Evolutionary conservation across 306 rosid species (phyloP).

Genomic region (Cercis canadensis): DNA sequence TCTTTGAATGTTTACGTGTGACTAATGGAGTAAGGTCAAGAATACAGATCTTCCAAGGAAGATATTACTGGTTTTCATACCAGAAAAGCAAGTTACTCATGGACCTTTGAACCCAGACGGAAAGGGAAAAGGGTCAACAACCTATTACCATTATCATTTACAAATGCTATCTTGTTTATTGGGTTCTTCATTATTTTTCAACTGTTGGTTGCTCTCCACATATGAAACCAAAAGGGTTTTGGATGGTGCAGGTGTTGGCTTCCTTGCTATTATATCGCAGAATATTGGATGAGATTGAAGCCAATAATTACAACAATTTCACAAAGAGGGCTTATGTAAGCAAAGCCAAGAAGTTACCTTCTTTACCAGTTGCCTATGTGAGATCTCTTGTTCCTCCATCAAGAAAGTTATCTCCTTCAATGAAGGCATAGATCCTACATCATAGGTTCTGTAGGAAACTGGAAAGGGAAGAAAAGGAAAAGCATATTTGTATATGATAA

Average conservation of each 20-base stretch:
- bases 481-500: no score
- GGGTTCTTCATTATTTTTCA: background rate
- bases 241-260: slow-evolving; percentile 70
- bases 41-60: slow-evolving; percentile 4
- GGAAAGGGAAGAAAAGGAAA: no score
- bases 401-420: slow-evolving; percentile 39
- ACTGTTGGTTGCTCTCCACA: background rate
- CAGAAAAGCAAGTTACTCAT: background rate
- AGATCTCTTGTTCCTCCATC: slow-evolving; percentile 58
- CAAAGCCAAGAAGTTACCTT: slow-evolving; percentile 72
- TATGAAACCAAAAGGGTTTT: slow-evolving; percentile 27
- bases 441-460: slow-evolving; percentile 25
- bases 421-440: slow-evolving; percentile 35
- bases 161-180: background rate
- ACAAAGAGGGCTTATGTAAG: slow-evolving; percentile 77
- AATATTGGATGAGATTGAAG: slow-evolving; percentile 86
- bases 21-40: no score
- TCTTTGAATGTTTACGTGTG: slow-evolving; percentile 4
- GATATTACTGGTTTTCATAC: slow-evolving; percentile 8
- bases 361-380: slow-evolving; percentile 70
- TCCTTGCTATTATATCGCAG: slow-evolving; percentile 69
- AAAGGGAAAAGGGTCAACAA: background rate
- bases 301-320: slow-evolving; percentile 79
- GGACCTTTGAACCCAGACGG: background rate
- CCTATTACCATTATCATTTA: background rate